Evolutionary conservation across 1,284 basidiomycete species (phyloP).

Genomic region (Pisolithus thermaeus): DNA sequence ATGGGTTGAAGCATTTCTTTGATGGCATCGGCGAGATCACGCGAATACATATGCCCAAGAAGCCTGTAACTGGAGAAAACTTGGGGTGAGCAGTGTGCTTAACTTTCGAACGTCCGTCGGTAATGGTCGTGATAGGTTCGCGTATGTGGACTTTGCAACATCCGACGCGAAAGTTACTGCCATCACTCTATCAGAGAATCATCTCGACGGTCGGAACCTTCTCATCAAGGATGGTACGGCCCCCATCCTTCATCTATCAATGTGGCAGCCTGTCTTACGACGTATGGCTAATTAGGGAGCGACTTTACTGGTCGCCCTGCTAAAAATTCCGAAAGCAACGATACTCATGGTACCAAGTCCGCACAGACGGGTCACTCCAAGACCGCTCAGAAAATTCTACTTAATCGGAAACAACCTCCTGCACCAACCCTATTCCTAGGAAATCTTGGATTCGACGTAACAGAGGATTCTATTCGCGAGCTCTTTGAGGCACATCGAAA

Average conservation of each 20-base stretch:
- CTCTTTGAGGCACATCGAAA: slow-evolving; percentile 64
- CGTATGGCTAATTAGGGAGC: slow-evolving; percentile 43
- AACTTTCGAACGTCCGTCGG: background rate
- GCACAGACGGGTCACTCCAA: slow-evolving; percentile 49
- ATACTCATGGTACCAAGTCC: slow-evolving; percentile 22
- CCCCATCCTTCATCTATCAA: slow-evolving; percentile 7
- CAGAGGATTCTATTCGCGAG: slow-evolving; percentile 68
- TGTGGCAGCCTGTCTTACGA: slow-evolving; percentile 12
- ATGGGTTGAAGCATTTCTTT: slow-evolving; percentile 69
- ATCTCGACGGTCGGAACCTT: slow-evolving; percentile 79
- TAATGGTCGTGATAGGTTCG: slow-evolving; percentile 60
- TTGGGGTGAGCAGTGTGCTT: slow-evolving; percentile 46
- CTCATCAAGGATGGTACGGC: slow-evolving; percentile 89
- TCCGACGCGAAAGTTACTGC: slow-evolving; percentile 70
- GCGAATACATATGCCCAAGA: slow-evolving; percentile 70
- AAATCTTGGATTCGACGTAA: slow-evolving; percentile 84
- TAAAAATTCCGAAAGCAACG: slow-evolving; percentile 18
- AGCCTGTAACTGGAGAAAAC: slow-evolving; percentile 55
- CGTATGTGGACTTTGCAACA: slow-evolving; percentile 90
- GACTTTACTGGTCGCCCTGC: slow-evolving; percentile 66
- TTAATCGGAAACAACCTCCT: slow-evolving; percentile 77
- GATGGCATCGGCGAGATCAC: slow-evolving; percentile 68
- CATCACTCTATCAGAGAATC: slow-evolving; percentile 76
- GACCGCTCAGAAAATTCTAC: slow-evolving; percentile 77
- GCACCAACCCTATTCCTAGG: slow-evolving; percentile 84